Percentiles rank a stretch among this genome's conserved stretches.
Evolutionary conservation across 768 basidiomycete genomes (phyloP).

Genomic region (Xerocomus spinulosus): DNA sequence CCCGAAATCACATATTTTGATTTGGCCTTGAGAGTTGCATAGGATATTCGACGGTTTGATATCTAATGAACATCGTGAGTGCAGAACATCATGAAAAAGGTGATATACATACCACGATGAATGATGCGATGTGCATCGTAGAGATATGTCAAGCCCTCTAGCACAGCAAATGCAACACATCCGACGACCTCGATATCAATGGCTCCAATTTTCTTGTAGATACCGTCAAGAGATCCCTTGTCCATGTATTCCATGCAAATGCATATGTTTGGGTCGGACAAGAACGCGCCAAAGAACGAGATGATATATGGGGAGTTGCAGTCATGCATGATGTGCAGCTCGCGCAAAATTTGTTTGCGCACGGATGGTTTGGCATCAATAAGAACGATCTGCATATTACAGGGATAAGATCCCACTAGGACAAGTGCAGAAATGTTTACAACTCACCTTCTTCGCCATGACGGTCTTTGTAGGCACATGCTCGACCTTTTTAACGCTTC

Average conservation of each 20-base stretch:
- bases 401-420: neutral
- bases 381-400: constrained; percentile 68
- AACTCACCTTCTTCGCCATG: constrained; percentile 95
- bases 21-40: constrained; percentile 88
- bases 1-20: constrained; percentile 99
- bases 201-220: constrained; percentile 93
- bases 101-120: constrained; percentile 77
- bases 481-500: constrained; percentile 94
- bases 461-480: constrained; percentile 86
- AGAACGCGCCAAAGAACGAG: constrained; percentile 94
- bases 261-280: constrained; percentile 96
- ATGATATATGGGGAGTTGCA: constrained; percentile 92
- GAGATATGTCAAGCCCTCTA: constrained; percentile 93
- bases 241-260: constrained; percentile 98
- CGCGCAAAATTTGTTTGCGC: constrained; percentile 94
- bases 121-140: constrained; percentile 98
- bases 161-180: constrained; percentile 89
- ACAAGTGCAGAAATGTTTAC: neutral
- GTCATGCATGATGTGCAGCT: constrained; percentile 98
- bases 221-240: constrained; percentile 88
- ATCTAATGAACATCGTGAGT: constrained; percentile 49
- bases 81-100: neutral
- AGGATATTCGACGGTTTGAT: constrained; percentile 99
- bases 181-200: constrained; percentile 92
- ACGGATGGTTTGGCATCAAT: constrained; percentile 96